Percentiles rank a stretch among this genome's conserved stretches.
These are phyloP conservation scores for Paramecium biaurelia DNA, from an alignment of 73 alveolate genomes.

Conservation along the genomic window DNA sequence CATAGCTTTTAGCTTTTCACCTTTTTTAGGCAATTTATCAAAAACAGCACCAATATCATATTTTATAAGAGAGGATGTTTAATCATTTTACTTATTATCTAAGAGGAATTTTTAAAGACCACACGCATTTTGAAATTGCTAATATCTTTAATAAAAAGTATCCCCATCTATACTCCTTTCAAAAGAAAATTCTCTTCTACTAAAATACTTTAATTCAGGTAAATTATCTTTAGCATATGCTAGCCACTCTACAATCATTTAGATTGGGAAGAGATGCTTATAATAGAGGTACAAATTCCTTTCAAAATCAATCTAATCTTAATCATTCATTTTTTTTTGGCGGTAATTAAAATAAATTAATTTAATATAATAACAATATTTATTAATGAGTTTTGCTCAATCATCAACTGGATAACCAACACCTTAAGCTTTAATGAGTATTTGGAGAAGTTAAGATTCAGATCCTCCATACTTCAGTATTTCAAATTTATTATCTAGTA, in stretches of 20 bases:
- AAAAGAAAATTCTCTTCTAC: slow-evolving; percentile 73
- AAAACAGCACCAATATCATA: slow-evolving; percentile 98
- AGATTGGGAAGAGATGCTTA: neutral
- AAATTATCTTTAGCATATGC: neutral
- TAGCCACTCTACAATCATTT: slow-evolving; percentile 17
- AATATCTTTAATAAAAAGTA: slow-evolving; percentile 89
- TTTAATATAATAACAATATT: neutral
- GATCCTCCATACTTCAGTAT: slow-evolving; percentile 49
- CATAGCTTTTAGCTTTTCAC: neutral
- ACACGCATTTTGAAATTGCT: slow-evolving; percentile 69
- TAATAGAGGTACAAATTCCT: neutral
- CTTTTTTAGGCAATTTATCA: slow-evolving; percentile 74
- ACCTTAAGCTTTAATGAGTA: slow-evolving; percentile 39
- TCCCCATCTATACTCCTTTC: slow-evolving; percentile 80
- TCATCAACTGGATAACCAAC: slow-evolving; percentile 36
- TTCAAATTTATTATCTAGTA: neutral
- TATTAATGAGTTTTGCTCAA: neutral
- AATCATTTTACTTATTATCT: slow-evolving; percentile 75
- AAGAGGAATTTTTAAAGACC: slow-evolving; percentile 9
- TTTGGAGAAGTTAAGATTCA: slow-evolving; percentile 16
- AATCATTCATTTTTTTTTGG: neutral
- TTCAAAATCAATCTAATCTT: neutral
- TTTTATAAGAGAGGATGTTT: slow-evolving; percentile 76
- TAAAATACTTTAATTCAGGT: neutral
- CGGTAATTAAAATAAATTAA: neutral